A percentile compares a stretch with the other conserved stretches of the same genome.
Conservation (phyloP, 805 yeast species). For the Isabelozyma pseudorhagii region DNA sequence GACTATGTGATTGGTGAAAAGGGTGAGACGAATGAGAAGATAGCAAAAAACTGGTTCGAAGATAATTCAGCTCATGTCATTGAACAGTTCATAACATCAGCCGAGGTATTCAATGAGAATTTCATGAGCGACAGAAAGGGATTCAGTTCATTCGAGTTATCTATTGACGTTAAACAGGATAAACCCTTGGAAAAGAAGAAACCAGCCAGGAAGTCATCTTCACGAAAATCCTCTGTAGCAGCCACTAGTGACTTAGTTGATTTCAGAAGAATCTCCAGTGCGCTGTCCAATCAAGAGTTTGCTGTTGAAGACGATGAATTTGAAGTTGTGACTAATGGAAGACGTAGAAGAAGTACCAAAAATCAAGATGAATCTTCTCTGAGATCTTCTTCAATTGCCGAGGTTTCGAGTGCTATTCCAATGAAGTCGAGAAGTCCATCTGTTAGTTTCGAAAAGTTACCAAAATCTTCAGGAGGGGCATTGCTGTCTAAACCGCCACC, state of each 20-base stretch:
- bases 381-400: constrained; percentile 1
- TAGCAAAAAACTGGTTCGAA: constrained; percentile 16
- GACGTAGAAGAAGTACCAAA: neutral
- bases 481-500: constrained; percentile 2
- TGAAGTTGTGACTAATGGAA: constrained; percentile 9
- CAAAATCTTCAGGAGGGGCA: constrained; percentile 2
- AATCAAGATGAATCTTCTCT: neutral
- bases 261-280: constrained; percentile 17
- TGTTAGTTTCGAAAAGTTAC: neutral
- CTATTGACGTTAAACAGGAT: constrained; percentile 29
- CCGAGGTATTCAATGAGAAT: constrained; percentile 20
- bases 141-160: constrained; percentile 28
- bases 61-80: constrained; percentile 14
- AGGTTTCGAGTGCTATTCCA: neutral
- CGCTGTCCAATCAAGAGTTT: constrained; percentile 8
- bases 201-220: constrained; percentile 11
- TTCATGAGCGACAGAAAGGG: constrained; percentile 36
- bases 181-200: constrained; percentile 12
- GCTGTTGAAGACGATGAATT: constrained; percentile 17
- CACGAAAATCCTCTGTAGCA: neutral
- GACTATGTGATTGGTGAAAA: constrained; percentile 15
- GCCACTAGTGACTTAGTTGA: constrained; percentile 14
- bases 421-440: neutral
- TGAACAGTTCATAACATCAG: constrained; percentile 16
- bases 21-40: constrained; percentile 12